Evolutionary conservation across 2,329 filamentous ascomycete species (phyloP), one percentile per base, ranked within the genome.

Genomic region (Xylaria sp.): DNA sequence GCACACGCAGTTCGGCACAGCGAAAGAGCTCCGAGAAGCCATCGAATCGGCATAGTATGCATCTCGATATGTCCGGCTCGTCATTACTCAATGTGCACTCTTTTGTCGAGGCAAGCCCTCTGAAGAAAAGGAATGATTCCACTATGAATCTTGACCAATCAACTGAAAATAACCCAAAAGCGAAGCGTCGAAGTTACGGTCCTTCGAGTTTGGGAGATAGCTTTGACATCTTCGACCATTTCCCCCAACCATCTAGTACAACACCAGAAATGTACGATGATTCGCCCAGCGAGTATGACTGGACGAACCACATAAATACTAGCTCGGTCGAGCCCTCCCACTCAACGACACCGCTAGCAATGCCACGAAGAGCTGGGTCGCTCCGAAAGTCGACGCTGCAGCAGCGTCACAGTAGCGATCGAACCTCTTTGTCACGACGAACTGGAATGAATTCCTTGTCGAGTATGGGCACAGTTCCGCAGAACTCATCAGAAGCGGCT

Each of bases 71-170:
- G 52, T 83, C 86, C 2, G 86, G 85, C 39, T 83, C 86, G 28
- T 84, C 86, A 3, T 84, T 86, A 71, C 82, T 84, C 69, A 80
- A 83, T 15, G 80, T 86, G 39, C 80, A 87, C 52, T 86, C 86
- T 71, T 79, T 87, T n/a, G 77, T 84, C 18, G 87, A 89, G 61
- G 79, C 91, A 6, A 97, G 95, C 78, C 94, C 95, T 5, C 83
- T 98, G 74, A 98, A 98, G 86, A 91, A 98, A 86, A 90, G 96
- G 75, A 95, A 92, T 77, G 95, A 98, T 82, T 91, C 92, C 52
- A 91, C 91, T 61, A 95, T 97, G 92, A 94, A 93, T 76, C 83
- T 97, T 58, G 94, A 97, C 76, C 91, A 93, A 72, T 86, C 90
- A 33, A 91, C 87, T 75, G 85, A 92, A 65, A 92, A 92, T 74